These are phyloP conservation scores for Sugiyamaella chiloensis DNA, from an alignment of 805 yeast genomes.

Conservation along the genomic window DNA sequence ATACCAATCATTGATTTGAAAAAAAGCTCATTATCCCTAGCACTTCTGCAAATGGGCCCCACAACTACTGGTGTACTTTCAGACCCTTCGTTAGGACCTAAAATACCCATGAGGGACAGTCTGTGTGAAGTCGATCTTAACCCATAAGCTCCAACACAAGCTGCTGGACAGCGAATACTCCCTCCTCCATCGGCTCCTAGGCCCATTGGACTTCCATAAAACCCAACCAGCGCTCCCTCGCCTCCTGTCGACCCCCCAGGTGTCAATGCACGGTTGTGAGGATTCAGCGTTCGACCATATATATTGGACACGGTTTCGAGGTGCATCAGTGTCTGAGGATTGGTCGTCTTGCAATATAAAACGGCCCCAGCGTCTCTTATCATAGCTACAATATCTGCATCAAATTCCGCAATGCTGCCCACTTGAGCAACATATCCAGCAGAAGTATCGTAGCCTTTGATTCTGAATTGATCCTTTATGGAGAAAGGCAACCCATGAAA, in stretches of 20 bases:
- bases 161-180: constrained; percentile 54
- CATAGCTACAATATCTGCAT: constrained; percentile 17
- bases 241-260: constrained; percentile 58
- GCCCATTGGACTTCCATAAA: constrained; percentile 49
- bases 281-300: constrained; percentile 47
- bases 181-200: constrained; percentile 59
- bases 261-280: constrained; percentile 42
- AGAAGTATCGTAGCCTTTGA: constrained; percentile 50
- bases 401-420: background rate
- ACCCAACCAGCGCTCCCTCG: constrained; percentile 47
- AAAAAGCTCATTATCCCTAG: constrained; percentile 48
- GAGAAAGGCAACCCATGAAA: constrained; percentile 65
- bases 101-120: constrained; percentile 43
- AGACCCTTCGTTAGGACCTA: constrained; percentile 43
- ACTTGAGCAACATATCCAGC: constrained; percentile 40
- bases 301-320: constrained; percentile 43
- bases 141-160: constrained; percentile 49
- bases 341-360: constrained; percentile 53
- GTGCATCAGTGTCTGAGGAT: constrained; percentile 52
- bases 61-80: constrained; percentile 45
- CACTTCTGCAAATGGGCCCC: constrained; percentile 45
- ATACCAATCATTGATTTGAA: constrained; percentile 45
- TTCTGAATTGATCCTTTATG: constrained; percentile 54
- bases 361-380: constrained; percentile 54
- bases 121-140: constrained; percentile 49